Evolutionary conservation across 257 asterid species (phyloP).

Genomic region (Solanum bulbocastanum): DNA sequence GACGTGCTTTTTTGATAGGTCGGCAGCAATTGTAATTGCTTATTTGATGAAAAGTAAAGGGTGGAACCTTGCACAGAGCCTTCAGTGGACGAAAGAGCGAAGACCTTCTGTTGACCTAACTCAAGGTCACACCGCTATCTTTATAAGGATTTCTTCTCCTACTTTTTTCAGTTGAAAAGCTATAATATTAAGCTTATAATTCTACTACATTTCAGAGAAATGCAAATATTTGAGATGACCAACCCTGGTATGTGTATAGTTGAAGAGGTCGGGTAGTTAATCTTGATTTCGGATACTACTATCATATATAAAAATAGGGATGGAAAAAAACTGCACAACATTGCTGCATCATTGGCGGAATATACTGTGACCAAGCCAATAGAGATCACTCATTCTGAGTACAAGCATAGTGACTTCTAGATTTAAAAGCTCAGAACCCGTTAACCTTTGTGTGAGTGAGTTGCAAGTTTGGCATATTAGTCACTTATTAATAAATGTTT

Average conservation of each 20-base stretch:
- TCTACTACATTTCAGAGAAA: not conserved
- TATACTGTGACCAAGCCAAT: not conserved
- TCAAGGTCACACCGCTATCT: slow-evolving; percentile 39
- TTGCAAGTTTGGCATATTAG: not conserved
- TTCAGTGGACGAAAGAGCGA: slow-evolving; percentile 88
- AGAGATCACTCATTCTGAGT: not conserved
- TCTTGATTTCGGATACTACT: not conserved
- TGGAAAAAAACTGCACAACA: not conserved
- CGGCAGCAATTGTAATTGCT: slow-evolving; percentile 92
- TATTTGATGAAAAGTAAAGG: slow-evolving; percentile 91
- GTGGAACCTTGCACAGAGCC: slow-evolving; percentile 81
- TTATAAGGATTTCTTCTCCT: not conserved
- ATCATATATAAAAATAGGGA: not conserved
- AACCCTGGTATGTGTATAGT: not conserved
- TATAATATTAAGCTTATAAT: not conserved
- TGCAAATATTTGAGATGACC: not conserved
- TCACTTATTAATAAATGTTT: not conserved
- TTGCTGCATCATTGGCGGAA: not conserved
- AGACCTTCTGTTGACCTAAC: slow-evolving; percentile 69
- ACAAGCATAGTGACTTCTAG: not conserved
- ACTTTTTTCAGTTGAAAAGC: not conserved
- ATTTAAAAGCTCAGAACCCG: not conserved
- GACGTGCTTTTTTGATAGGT: slow-evolving; percentile 31
- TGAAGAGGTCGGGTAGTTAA: not conserved
- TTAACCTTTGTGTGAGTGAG: not conserved